A percentile compares a stretch with the other conserved stretches of the same genome.
These are phyloP conservation scores for Heterobasidion occidentale DNA, from an alignment of 1,284 basidiomycete genomes.

Conservation along the genomic window DNA sequence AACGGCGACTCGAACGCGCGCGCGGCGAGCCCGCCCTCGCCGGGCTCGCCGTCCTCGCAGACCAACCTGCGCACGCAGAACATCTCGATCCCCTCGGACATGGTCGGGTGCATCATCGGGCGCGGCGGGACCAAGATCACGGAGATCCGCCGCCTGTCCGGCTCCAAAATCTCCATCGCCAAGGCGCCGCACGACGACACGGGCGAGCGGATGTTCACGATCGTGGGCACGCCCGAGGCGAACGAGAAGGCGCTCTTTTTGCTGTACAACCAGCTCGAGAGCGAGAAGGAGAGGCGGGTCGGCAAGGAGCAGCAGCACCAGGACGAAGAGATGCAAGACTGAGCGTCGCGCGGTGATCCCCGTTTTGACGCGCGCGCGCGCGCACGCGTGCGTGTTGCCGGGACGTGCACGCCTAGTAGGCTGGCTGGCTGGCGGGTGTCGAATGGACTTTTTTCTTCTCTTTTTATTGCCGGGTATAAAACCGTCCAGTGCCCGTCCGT, in stretches of 20 bases:
- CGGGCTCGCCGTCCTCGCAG: slow-evolving; percentile 29
- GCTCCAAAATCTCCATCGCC: slow-evolving; percentile 96
- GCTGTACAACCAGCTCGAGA: slow-evolving; percentile 95
- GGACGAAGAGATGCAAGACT: slow-evolving; percentile 33
- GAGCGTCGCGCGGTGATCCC: slow-evolving; percentile 8
- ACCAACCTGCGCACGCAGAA: slow-evolving; percentile 94
- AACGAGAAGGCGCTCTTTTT: slow-evolving; percentile 97
- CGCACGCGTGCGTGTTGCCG: no score
- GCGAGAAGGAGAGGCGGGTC: slow-evolving; percentile 89
- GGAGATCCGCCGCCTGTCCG: slow-evolving; percentile 94
- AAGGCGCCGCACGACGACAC: slow-evolving; percentile 98
- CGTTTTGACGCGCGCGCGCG: slow-evolving; percentile 6
- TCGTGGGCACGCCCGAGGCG: slow-evolving; percentile 92
- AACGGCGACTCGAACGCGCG: slow-evolving; percentile 44
- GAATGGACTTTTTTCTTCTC: slow-evolving; percentile 1
- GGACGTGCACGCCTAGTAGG: no score
- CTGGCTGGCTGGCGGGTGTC: no score
- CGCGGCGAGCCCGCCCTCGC: slow-evolving; percentile 52
- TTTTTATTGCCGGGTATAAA: slow-evolving; percentile 12
- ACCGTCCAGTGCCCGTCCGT: slow-evolving; percentile 12
- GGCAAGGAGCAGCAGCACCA: slow-evolving; percentile 65
- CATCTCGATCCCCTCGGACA: slow-evolving; percentile 97
- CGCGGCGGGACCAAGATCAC: slow-evolving; percentile 98
- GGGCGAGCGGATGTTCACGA: slow-evolving; percentile 99
- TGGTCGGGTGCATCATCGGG: slow-evolving; percentile 98